Base-by-base conservation (phyloP, 352 stramenopile genomes). In the Phytophthora ramorum region DNA sequence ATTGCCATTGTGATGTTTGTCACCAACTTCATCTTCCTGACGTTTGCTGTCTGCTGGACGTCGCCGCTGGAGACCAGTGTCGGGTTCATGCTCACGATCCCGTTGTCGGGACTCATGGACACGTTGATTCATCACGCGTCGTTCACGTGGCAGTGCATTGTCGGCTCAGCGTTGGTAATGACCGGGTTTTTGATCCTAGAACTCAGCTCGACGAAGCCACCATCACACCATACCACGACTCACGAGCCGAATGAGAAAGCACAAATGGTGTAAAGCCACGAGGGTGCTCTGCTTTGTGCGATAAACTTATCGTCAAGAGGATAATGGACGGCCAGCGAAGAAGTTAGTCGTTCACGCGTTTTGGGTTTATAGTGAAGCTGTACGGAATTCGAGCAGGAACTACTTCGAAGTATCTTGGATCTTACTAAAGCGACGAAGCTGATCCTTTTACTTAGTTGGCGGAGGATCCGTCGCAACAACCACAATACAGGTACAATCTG, bases 51-150 rank as follows among this genome's bases (percentile, higher is more conserved):
- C 17, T 73, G 60, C 49, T 85, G 74, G 79, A 86, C 79, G 28
- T 83, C 79, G 14, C 79, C 79, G 10, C 52, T 88, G 12, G 79
- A 88, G 58, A 85, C 79, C 7, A 79, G 71, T 49, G 79, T 85
- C 40, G 75, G 71, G 0, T 85, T 79, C 56, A 85, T 88, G 79
- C 69, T 88, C 58, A 88, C 76, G 41, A 85, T 85, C 37, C 79
- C 79, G 17, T 60, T 88, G 30, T 79, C 79, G 4, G 79, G 69
- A 0, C 13, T 81, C 12, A 54, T 83, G 32, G 79, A 85, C 57
- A 75, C 64, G 9, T 28, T 76, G 14, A 48, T 88, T 34, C 73
- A 85, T 63, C 52, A 69, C 46, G 74, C 76, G 2, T 57, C 61
- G 4, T 85, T 88, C 48, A 76, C 76, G 9, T 71, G 54, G 63